Conservation (phyloP, 148 eudicot species). For the Linanthus parryae region DNA sequence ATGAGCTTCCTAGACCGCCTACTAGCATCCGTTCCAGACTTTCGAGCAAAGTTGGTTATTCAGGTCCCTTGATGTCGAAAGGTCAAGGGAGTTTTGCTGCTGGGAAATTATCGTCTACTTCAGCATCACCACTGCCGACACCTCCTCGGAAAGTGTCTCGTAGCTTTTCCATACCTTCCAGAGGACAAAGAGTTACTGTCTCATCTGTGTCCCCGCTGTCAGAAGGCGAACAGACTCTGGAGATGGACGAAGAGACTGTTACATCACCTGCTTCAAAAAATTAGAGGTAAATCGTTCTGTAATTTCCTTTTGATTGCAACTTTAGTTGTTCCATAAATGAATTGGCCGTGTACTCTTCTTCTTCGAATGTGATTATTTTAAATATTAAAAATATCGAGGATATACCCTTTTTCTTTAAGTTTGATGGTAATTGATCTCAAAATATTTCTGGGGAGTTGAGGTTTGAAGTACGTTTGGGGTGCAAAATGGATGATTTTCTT, state of each 20-base stretch:
- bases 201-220: slow-evolving; percentile 19
- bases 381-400: no score
- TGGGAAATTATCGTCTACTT: slow-evolving; percentile 15
- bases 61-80: slow-evolving; percentile 60
- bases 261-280: no score
- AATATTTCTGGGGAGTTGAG: no score
- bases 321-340: no score
- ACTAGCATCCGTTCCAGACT: slow-evolving; percentile 26
- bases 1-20: slow-evolving; percentile 93
- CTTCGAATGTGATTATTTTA: no score
- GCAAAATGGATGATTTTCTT: no score
- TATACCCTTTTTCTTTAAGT: no score
- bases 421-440: no score
- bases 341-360: no score
- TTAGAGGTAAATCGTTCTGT: no score
- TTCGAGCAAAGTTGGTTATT: slow-evolving; percentile 38
- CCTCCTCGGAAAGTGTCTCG: slow-evolving; percentile 31
- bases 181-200: slow-evolving; percentile 22
- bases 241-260: slow-evolving; percentile 19
- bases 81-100: slow-evolving; percentile 24
- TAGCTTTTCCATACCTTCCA: slow-evolving; percentile 37
- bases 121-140: slow-evolving; percentile 37
- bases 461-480: no score
- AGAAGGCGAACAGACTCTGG: slow-evolving; percentile 14
- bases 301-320: no score